Evolutionary conservation across 257 asterid species (phyloP).

Genomic region (Plantago elongata): DNA sequence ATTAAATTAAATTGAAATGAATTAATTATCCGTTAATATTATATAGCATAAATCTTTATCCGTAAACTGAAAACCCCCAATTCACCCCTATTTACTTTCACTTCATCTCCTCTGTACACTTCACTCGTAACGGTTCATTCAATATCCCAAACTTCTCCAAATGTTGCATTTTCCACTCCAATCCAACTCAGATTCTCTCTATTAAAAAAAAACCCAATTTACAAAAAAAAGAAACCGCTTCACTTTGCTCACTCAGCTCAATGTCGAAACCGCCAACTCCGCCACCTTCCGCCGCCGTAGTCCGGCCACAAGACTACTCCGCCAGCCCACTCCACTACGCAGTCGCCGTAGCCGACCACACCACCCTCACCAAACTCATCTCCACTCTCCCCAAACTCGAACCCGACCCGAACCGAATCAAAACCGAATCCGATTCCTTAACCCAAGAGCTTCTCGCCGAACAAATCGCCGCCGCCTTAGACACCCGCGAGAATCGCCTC

Average conservation of each 20-base stretch:
- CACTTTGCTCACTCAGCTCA: background rate
- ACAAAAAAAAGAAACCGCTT: background rate
- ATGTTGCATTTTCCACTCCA: no score
- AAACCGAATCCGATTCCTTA: slow-evolving; percentile 59
- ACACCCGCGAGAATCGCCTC: slow-evolving; percentile 71
- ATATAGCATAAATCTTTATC: no score
- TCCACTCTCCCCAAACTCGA: slow-evolving; percentile 46
- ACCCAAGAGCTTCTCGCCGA: slow-evolving; percentile 61
- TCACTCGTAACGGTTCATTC: no score
- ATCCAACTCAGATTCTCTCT: no score
- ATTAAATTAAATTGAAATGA: no score
- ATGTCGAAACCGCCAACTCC: slow-evolving; percentile 13
- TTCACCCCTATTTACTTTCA: slow-evolving; percentile 11
- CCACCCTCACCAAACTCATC: slow-evolving; percentile 46
- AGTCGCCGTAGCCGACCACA: slow-evolving; percentile 65
- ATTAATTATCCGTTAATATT: no score
- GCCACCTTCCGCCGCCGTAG: slow-evolving; percentile 28
- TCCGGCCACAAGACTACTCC: slow-evolving; percentile 63
- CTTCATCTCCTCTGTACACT: background rate
- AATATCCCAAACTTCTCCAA: no score
- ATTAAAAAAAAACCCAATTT: no score
- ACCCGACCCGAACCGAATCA: slow-evolving; percentile 41
- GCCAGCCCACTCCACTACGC: slow-evolving; percentile 85
- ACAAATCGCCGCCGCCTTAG: slow-evolving; percentile 58
- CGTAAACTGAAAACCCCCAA: slow-evolving; percentile 11